A percentile compares a stretch with the other conserved stretches of the same genome.
Conservation (phyloP, 2,329 filamentous ascomycete species). For the Xylogone sp. region DNA sequence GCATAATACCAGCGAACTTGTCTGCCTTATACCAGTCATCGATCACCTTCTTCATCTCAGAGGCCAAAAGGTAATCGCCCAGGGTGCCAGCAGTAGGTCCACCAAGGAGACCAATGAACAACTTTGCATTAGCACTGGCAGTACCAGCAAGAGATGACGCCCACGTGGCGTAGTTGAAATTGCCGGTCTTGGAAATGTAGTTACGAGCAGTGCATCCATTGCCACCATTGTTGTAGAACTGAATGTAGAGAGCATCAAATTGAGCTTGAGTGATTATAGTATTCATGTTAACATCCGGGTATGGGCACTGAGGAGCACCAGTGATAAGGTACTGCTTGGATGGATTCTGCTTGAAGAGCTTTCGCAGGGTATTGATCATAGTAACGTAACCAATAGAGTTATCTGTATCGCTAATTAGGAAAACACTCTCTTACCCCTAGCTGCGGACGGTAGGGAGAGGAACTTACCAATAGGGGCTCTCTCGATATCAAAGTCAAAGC, state of each 20-base stretch:
- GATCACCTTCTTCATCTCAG: conserved; percentile 21
- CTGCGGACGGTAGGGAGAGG: neutral
- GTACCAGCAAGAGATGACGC: conserved; percentile 11
- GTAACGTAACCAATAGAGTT: conserved; percentile 22
- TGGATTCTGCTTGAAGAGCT: conserved; percentile 14
- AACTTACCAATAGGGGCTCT: conserved; percentile 12
- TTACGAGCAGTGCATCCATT: conserved; percentile 22
- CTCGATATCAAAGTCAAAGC: conserved; percentile 31
- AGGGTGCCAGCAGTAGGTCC: conserved; percentile 7
- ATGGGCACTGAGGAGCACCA: conserved; percentile 27
- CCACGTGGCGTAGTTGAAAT: conserved; percentile 25
- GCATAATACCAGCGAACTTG: conserved; percentile 30
- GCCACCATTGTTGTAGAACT: conserved; percentile 27
- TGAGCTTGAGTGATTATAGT: conserved; percentile 18
- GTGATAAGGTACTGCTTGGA: conserved; percentile 27
- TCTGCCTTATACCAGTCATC: conserved; percentile 11
- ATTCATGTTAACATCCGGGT: conserved; percentile 27
- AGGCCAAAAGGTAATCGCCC: conserved; percentile 17
- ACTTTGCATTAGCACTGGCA: conserved; percentile 20
- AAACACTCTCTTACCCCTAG: neutral
- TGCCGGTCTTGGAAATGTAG: conserved; percentile 10
- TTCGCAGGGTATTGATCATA: conserved; percentile 23
- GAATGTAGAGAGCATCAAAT: conserved; percentile 29
- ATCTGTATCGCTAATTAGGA: conserved; percentile 15
- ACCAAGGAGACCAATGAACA: conserved; percentile 27